These are phyloP conservation scores for Glycine latifolia DNA, from an alignment of 306 rosid species.

Conservation along the genomic window DNA sequence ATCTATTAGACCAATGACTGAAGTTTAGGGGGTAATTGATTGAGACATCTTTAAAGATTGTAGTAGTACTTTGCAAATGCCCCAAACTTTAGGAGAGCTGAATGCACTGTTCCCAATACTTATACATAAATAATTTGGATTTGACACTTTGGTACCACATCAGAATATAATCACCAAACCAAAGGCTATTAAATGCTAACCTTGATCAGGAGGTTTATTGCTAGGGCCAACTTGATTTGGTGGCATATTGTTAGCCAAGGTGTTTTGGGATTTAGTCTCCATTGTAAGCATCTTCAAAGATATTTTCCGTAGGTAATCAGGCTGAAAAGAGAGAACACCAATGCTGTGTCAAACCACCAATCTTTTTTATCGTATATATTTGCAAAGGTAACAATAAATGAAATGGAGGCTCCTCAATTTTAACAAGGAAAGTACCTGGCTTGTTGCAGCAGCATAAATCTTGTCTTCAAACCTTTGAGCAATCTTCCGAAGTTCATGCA, in stretches of 20 bases:
- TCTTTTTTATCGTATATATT: neutral
- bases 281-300: constrained; percentile 55
- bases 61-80: constrained; percentile 8
- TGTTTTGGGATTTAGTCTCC: constrained; percentile 67
- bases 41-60: constrained; percentile 13
- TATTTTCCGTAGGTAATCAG: constrained; percentile 56
- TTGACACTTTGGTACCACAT: constrained; percentile 19
- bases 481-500: constrained; percentile 65
- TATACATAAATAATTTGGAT: constrained; percentile 17
- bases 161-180: constrained; percentile 4
- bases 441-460: constrained; percentile 65
- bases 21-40: neutral
- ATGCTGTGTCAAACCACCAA: constrained; percentile 10
- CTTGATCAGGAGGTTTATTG: constrained; percentile 66
- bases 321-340: constrained; percentile 42
- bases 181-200: constrained; percentile 47
- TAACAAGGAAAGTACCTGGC: constrained; percentile 59
- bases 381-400: constrained; percentile 1
- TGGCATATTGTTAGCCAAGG: constrained; percentile 48
- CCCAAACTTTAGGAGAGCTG: constrained; percentile 11
- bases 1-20: neutral
- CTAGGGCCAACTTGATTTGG: constrained; percentile 59
- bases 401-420: neutral
- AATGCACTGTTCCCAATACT: constrained; percentile 3
- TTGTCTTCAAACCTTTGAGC: constrained; percentile 89